A percentile compares a stretch with the other conserved stretches of the same genome.
Evolutionary conservation across 306 rosid genomes (phyloP).

Genomic region (Trifolium dubium): DNA sequence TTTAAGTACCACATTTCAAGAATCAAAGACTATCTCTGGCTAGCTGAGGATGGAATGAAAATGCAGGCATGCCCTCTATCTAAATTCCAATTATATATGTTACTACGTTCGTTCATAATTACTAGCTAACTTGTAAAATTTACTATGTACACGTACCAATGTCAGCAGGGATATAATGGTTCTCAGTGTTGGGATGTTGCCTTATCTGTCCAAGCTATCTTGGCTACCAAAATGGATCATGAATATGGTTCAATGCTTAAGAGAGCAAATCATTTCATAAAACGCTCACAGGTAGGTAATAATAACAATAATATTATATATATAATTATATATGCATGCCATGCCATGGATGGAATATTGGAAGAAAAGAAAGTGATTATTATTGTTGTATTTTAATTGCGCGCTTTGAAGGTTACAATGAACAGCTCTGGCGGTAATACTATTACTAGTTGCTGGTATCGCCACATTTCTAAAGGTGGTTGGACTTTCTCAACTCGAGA

Average conservation of each 20-base stretch:
- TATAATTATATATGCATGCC: too few relatives aligned
- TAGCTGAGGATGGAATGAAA: conserved; percentile 93
- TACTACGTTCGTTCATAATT: too few relatives aligned
- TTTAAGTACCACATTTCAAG: conserved; percentile 68
- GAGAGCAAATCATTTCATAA: conserved; percentile 64
- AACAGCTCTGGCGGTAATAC: conserved; percentile 41
- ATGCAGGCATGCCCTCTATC: conserved; percentile 56
- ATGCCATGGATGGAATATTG: neutral
- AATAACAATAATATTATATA: neutral
- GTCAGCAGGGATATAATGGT: conserved; percentile 72
- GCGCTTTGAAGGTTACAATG: conserved; percentile 44
- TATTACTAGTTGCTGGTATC: conserved; percentile 55
- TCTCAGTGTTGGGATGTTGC: conserved; percentile 78
- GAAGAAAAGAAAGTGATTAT: neutral
- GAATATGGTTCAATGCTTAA: conserved; percentile 61
- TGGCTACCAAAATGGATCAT: conserved; percentile 56
- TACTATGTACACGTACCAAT: too few relatives aligned
- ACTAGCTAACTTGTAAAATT: too few relatives aligned
- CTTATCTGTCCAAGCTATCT: conserved; percentile 72
- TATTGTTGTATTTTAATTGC: neutral
- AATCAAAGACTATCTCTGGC: conserved; percentile 83
- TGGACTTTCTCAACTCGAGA: conserved; percentile 83
- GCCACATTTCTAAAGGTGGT: conserved; percentile 74
- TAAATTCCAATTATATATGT: too few relatives aligned
- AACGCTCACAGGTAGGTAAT: conserved; percentile 54